phyloP scores from a whole-genome alignment of 208 protist genomes.

The Crithidia expoeki region DNA sequence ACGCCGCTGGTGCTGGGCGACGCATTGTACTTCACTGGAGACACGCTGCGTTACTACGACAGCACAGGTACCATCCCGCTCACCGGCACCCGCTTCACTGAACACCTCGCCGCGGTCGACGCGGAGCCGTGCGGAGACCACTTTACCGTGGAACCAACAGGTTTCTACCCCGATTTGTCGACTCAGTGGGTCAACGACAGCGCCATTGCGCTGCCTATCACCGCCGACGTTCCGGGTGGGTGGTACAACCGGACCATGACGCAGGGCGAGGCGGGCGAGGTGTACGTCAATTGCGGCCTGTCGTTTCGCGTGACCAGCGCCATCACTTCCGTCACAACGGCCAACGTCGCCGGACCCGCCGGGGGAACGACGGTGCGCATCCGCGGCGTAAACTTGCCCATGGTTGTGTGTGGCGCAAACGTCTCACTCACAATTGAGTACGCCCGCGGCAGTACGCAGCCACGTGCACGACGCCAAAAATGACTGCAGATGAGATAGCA shows the following conservation, averaged over 20 bases:
- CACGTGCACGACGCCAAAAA: constrained; percentile 32
- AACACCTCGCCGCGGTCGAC: constrained; percentile 22
- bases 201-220: constrained; percentile 34
- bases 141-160: constrained; percentile 10
- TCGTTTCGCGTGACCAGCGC: constrained; percentile 30
- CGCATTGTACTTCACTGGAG: constrained; percentile 28
- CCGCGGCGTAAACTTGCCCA: constrained; percentile 42
- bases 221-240: constrained; percentile 36
- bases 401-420: constrained; percentile 6
- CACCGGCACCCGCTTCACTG: constrained; percentile 21
- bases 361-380: constrained; percentile 37
- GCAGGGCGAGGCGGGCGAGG: constrained; percentile 31
- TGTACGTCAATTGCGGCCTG: constrained; percentile 36
- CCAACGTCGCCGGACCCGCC: constrained; percentile 30
- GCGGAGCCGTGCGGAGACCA: background rate
- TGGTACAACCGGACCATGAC: constrained; percentile 42
- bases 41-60: constrained; percentile 32
- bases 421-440: constrained; percentile 18
- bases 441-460: background rate
- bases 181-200: constrained; percentile 33
- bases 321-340: constrained; percentile 31
- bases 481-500: constrained; percentile 18
- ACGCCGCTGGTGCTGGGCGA: constrained; percentile 22
- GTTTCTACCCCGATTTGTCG: constrained; percentile 12
- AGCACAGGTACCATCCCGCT: constrained; percentile 1